Conservation (phyloP, 2,329 filamentous ascomycete genomes). For the Fusarium tjaetaba region DNA sequence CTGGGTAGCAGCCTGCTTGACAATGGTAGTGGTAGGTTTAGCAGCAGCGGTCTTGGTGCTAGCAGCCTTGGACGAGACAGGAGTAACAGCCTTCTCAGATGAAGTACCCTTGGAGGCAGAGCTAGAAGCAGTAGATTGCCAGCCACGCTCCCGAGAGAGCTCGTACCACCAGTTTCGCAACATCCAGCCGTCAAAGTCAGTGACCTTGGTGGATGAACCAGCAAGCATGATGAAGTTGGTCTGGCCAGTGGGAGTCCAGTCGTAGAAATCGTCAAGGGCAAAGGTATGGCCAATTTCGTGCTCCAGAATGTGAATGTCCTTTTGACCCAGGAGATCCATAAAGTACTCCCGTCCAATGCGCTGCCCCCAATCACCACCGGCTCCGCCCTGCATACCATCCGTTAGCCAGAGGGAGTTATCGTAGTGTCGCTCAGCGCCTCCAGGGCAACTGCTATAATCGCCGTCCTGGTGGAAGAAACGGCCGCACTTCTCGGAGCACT, state of each 20-base stretch:
- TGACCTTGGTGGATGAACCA: conserved; percentile 53
- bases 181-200: conserved; percentile 62
- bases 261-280: conserved; percentile 53
- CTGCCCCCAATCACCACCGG: conserved; percentile 60
- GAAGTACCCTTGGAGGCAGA: background rate
- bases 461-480: conserved; percentile 57
- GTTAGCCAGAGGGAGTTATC: conserved; percentile 60
- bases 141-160: conserved; percentile 45
- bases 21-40: background rate
- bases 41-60: background rate
- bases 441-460: conserved; percentile 53
- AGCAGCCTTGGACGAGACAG: background rate
- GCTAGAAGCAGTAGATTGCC: conserved; percentile 28
- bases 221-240: conserved; percentile 58
- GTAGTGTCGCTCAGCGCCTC: conserved; percentile 51
- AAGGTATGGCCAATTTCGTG: conserved; percentile 59
- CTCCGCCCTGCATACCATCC: conserved; percentile 55
- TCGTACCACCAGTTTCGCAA: conserved; percentile 57
- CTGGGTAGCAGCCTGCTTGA: background rate
- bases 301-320: conserved; percentile 57
- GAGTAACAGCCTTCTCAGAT: background rate
- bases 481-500: conserved; percentile 54
- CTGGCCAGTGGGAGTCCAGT: conserved; percentile 56
- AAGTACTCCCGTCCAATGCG: conserved; percentile 56
- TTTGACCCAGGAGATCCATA: conserved; percentile 48